Evolutionary conservation across 768 basidiomycete species (phyloP), one percentile per base, ranked within the genome.

Genomic region (Termitomyces sp.): DNA sequence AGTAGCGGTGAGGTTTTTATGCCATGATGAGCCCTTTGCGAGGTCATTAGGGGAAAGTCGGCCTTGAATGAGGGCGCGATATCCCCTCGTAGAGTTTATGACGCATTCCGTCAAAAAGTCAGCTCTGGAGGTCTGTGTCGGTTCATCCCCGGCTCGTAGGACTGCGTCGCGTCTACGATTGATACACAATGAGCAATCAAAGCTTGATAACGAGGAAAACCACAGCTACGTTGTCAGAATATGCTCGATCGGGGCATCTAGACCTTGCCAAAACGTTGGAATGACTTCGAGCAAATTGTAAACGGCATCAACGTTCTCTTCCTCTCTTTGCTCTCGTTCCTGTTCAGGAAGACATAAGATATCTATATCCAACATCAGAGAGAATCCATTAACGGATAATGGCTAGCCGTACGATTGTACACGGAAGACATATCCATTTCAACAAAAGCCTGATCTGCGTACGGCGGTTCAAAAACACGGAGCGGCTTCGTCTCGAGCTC

Each of bases 221-320:
- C 33, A 42, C 52, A 64, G 73, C 62, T 62, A 92, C 90, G 75
- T 78, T 28, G 87, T 92, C 26, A 90, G 63, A 61, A 87, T 72
- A 53, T 82, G 73, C 40, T 86, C 84, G 1, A 74, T 62, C 2
- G 77, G 73, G 28, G 66, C 69, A 56, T 84, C 80, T 3, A 70
- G 59, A n/a, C 73, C 72, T 63, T 83, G 80, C 81, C 84, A 85
- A 61, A 82, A 82, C 7, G 71, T 70, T 0, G 83, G 77, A 59
- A 90, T 76, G 40, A 68, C 73, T 20, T 85, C 82, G 16, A 88
- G 60, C 20, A 80, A 62, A 36, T 83, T 75, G 58, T 81, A 73
- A 8, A 81, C 73, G 1, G 69, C 68, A 47, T 76, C 71, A 5
- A 66, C 69, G 45, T 79, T 70, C 47, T 76, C 69, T 44, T 76